Percentiles rank a stretch among this genome's conserved stretches.
These are phyloP conservation scores for Sordaria brevicollis DNA, from an alignment of 495 filamentous ascomycete genomes.

Conservation along the genomic window DNA sequence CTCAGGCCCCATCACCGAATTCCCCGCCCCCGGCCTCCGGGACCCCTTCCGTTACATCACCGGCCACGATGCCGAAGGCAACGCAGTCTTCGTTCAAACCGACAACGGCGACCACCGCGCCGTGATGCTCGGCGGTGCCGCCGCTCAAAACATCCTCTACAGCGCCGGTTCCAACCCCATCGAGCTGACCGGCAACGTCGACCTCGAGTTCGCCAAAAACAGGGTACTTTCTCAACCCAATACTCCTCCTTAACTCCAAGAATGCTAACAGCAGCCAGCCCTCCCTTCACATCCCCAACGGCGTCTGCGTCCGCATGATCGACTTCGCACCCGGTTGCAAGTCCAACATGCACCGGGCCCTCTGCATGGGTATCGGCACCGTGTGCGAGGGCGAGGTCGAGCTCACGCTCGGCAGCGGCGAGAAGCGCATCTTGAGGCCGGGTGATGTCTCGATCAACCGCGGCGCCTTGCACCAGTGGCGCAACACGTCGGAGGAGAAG, in stretches of 20 bases:
- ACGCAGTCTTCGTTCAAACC: neutral
- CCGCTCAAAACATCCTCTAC: neutral
- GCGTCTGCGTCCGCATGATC: neutral
- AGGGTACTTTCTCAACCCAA: neutral
- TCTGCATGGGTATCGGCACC: conserved; percentile 49
- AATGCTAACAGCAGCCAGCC: neutral
- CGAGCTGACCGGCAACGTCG: neutral
- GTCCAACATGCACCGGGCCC: conserved; percentile 45
- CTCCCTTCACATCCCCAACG: neutral
- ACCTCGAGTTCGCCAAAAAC: neutral
- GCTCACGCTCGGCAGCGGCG: conserved; percentile 41
- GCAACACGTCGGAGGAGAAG: conserved; percentile 30
- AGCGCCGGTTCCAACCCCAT: neutral
- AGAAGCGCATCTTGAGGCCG: conserved; percentile 31
- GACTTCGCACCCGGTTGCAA: neutral
- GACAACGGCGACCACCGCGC: neutral
- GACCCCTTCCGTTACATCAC: neutral
- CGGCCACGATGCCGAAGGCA: neutral
- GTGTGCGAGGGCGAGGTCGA: conserved; percentile 47
- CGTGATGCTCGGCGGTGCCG: neutral
- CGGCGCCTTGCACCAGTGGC: conserved; percentile 52
- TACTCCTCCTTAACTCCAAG: neutral
- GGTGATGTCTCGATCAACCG: conserved; percentile 48
- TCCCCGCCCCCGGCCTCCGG: neutral
- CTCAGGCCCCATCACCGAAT: neutral